Base-by-base conservation (phyloP, 192 early-diverging fungal genomes). In the Coemansia sp. region DNA sequence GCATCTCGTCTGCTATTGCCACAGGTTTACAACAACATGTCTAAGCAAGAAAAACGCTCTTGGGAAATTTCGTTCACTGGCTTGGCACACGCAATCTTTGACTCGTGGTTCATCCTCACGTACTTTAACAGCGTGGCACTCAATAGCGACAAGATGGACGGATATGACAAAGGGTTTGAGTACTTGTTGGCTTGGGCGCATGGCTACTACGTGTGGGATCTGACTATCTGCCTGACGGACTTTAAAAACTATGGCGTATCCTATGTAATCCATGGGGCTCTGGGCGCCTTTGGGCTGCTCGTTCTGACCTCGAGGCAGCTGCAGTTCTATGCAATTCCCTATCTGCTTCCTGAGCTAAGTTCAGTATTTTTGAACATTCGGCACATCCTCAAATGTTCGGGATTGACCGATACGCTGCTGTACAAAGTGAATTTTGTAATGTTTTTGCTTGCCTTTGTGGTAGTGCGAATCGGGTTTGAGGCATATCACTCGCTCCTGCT, bases 171-270 rank as follows among this genome's bases (percentile, higher is more conserved):
- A 30, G 24, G 46, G 9, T 63, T 74, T 23, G 71, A 74, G 48
- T 43, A 27, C 5, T 59, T 55, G 11, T 36, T 74, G 33, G 53
- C 71, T 6, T 35, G 56, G 6, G 46, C 54, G 7, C 17, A 50
- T 37, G 71, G 71, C 19, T 74, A 74, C 55, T 74, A 74, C 19
- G 27, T 59, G 24, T 74, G 71, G 71, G 71, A 74, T 28, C 26
- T 74, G 50, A 30, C 50, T 0, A 19, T 66, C 5, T 74, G 71
- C 29, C 19, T 67, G 3, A 14, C 13, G 14, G 44, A 74, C 60
- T 67, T 46, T 34, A 44, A 26, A 11, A 23, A 38, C 7, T 74
- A 67, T 15, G 71, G 71, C 1, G 14, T 48, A 0, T 62, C 61
- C 55, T 74, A 74, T 30, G 24, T 67, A 52, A 55, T 74, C 9